Evolutionary conservation across 768 basidiomycete species (phyloP).

Genomic region (Neoboletus subvelutipes): DNA sequence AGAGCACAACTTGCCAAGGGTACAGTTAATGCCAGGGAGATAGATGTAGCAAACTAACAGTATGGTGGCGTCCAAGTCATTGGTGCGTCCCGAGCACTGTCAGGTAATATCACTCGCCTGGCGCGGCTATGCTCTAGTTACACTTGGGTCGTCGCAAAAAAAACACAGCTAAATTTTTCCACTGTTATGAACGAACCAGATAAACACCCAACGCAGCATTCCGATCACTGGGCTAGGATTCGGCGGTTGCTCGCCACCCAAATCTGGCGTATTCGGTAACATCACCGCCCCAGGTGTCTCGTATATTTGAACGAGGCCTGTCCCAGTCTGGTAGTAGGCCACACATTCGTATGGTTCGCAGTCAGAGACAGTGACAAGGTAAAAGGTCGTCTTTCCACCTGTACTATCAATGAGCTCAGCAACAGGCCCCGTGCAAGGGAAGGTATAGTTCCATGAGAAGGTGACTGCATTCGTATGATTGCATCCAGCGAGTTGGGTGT

Average conservation of each 20-base stretch:
- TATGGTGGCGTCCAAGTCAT: too few relatives aligned
- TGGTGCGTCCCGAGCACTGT: too few relatives aligned
- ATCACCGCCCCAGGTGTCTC: background rate
- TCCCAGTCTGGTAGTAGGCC: background rate
- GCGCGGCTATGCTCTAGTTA: background rate
- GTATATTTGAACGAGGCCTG: conserved; percentile 7
- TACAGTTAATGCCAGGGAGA: too few relatives aligned
- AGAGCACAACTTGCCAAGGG: too few relatives aligned
- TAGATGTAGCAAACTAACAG: too few relatives aligned
- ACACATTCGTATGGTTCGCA: background rate
- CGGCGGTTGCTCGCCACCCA: background rate
- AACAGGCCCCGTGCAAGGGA: background rate
- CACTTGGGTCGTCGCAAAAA: background rate
- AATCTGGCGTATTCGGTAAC: background rate
- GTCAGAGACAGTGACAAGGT: background rate
- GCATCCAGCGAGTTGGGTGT: conserved; percentile 10
- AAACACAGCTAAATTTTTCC: background rate
- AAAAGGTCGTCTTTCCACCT: conserved; percentile 8
- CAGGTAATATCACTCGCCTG: too few relatives aligned
- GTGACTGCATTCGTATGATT: background rate
- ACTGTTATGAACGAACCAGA: background rate
- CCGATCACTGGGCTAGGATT: background rate
- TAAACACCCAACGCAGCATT: background rate
- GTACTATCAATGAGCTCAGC: conserved; percentile 5
- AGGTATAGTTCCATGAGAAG: conserved; percentile 10